Percentiles rank a stretch among this genome's conserved stretches.
phyloP scores from a whole-genome alignment of 441 rosid species.

The Theobroma grandiflorum region DNA sequence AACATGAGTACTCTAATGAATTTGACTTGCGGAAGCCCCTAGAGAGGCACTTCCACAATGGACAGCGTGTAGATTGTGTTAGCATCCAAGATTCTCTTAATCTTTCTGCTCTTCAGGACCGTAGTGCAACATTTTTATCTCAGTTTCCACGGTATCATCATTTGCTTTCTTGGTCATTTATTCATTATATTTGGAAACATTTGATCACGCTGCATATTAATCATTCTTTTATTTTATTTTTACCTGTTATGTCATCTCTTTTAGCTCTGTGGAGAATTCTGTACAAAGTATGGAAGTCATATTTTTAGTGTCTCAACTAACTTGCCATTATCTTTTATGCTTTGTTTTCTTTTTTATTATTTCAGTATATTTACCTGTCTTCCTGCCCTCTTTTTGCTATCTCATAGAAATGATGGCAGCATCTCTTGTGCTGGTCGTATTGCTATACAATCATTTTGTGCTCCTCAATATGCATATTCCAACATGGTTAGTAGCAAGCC shows the following conservation, averaged over 20 bases:
- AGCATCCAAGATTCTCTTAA: slow-evolving; percentile 64
- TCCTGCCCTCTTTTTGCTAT: slow-evolving; percentile 25
- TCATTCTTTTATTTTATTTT: background rate
- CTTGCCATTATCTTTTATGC: background rate
- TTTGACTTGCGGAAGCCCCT: slow-evolving; percentile 95
- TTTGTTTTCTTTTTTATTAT: background rate
- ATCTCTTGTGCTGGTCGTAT: slow-evolving; percentile 66
- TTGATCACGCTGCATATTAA: background rate
- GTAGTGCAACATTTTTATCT: slow-evolving; percentile 63
- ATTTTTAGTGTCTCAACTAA: background rate
- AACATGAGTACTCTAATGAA: slow-evolving; percentile 72
- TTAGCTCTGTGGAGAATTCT: background rate
- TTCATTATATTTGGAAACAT: slow-evolving; percentile 16
- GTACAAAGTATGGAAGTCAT: slow-evolving; percentile 1
- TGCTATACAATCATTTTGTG: slow-evolving; percentile 89
- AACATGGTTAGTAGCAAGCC: slow-evolving; percentile 55
- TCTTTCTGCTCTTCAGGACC: slow-evolving; percentile 61
- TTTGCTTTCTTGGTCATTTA: slow-evolving; percentile 24
- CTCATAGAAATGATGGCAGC: slow-evolving; percentile 62
- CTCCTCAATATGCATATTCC: slow-evolving; percentile 82
- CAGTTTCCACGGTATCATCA: slow-evolving; percentile 63
- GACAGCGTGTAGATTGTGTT: slow-evolving; percentile 69
- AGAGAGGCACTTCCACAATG: slow-evolving; percentile 74
- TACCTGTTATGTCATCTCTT: slow-evolving; percentile 16
- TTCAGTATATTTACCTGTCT: background rate